Conservation (phyloP, 441 rosid species). For the Corymbia citriodora region DNA sequence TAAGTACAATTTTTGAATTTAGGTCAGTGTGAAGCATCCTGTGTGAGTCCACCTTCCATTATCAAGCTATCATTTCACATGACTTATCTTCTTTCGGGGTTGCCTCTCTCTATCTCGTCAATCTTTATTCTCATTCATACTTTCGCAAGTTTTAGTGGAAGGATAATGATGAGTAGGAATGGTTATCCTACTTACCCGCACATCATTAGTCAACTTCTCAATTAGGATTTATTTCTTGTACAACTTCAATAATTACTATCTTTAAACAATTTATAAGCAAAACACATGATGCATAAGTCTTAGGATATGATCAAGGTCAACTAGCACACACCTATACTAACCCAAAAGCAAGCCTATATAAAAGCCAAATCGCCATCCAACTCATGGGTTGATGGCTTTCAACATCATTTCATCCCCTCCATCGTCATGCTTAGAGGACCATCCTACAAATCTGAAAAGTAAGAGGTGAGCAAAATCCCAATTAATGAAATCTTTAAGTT, state of each 20-base stretch:
- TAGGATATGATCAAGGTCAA: not conserved
- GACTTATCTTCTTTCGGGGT: not conserved
- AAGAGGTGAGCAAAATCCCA: not conserved
- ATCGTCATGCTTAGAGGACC: rapidly evolving
- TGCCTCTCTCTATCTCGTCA: not conserved
- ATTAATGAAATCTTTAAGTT: no score
- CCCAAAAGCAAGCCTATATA: no score
- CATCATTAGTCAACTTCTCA: no score
- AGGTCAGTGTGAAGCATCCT: no score
- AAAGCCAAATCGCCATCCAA: no score
- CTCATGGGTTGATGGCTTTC: not conserved
- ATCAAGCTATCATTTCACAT: not conserved
- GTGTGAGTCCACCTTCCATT: rapidly evolving
- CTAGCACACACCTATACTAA: no score
- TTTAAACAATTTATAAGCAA: no score
- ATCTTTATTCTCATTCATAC: no score
- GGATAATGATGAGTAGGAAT: no score
- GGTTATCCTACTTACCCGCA: not conserved
- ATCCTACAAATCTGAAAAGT: no score
- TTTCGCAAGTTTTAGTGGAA: not conserved
- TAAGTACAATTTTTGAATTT: not conserved
- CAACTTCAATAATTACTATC: not conserved
- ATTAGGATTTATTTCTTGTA: rapidly evolving
- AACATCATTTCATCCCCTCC: not conserved
- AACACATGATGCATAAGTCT: not conserved